Evolutionary conservation across 2,329 filamentous ascomycete species (phyloP), one percentile per base, ranked within the genome.

Genomic region (Penicillium thymicola): DNA sequence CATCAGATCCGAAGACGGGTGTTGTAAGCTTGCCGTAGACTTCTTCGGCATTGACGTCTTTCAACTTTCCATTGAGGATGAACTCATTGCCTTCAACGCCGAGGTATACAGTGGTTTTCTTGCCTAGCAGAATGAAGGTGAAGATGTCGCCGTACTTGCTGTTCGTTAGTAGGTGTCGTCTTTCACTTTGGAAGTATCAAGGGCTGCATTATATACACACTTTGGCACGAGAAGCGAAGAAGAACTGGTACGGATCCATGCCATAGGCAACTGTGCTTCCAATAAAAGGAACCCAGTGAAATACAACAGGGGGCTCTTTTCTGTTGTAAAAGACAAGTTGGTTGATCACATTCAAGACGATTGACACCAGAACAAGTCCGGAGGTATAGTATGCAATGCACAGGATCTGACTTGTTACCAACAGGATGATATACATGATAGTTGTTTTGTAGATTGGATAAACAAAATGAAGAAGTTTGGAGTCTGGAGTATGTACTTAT

Each of bases 11-110:
- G 70, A 96, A 96, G 5, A 87, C 83, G 7, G 85, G 85, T 2
- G 82, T 86, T 18, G 81, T 85, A 53, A 96, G 81, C 50, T 89
- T 87, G 56, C 84, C 86, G 76, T 96, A 96, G 63, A 96, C 88
- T 69, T 96, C 91, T 77, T 96, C 92, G 25, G 92, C 92, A 71
- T 89, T 92, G 67, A 96, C 88, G 70, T 96, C 91, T 78, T 89
- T 90, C 68, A 91, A 81, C 78, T 95, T 96, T 67, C 90, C 92
- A 73, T 96, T 96, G 64, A 96, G 82, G 65, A 96, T 92, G 73
- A 96, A 96, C 63, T 96, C 90, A 75, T 95, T 96, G 63, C 92
- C 92, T 60, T 87, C 82, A 11, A 87, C 85, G 36, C 92, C 91
- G 57, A 96, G 79, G 65, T 87, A 92, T 36, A 95, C 91, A 4